These are phyloP conservation scores for Elaeis oleifera DNA, from an alignment of 202 grass and related monocot species.

Conservation along the genomic window DNA sequence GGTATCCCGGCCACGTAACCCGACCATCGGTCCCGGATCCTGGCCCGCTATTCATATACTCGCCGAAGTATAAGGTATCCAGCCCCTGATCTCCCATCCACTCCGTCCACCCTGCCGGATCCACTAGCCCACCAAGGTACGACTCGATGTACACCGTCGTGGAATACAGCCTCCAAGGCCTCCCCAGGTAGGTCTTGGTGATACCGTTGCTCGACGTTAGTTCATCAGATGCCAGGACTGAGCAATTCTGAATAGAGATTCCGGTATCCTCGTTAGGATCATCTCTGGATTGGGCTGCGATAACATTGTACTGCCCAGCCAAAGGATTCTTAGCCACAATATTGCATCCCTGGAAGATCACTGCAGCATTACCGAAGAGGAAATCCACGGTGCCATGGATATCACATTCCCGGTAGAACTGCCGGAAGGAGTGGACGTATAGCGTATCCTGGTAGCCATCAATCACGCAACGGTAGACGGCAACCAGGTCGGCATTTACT, in stretches of 20 bases:
- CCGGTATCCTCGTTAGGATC: constrained; percentile 70
- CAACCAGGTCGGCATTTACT: constrained; percentile 58
- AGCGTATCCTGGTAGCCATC: constrained; percentile 72
- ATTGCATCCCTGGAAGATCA: constrained; percentile 62
- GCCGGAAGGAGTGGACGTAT: constrained; percentile 85
- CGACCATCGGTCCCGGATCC: constrained; percentile 39
- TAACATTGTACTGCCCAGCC: constrained; percentile 42
- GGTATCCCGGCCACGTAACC: constrained; percentile 46
- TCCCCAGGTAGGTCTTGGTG: constrained; percentile 53
- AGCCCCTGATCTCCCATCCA: constrained; percentile 37
- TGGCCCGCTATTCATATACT: constrained; percentile 66
- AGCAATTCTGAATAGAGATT: constrained; percentile 71
- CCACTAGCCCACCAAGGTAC: constrained; percentile 45
- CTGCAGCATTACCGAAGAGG: constrained; percentile 80
- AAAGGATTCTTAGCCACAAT: constrained; percentile 38
- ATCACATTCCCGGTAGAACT: constrained; percentile 85
- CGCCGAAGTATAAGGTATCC: constrained; percentile 67
- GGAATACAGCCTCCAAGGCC: constrained; percentile 61
- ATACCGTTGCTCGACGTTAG: not conserved
- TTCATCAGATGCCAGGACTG: constrained; percentile 27
- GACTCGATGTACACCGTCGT: constrained; percentile 58
- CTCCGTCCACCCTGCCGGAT: constrained; percentile 44
- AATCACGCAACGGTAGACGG: constrained; percentile 58
- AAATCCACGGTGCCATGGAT: constrained; percentile 69
- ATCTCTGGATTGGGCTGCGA: constrained; percentile 47